A percentile compares a stretch with the other conserved stretches of the same genome.
Conservation (phyloP, 1,284 basidiomycete species). For the Leucoagaricus sp. region DNA sequence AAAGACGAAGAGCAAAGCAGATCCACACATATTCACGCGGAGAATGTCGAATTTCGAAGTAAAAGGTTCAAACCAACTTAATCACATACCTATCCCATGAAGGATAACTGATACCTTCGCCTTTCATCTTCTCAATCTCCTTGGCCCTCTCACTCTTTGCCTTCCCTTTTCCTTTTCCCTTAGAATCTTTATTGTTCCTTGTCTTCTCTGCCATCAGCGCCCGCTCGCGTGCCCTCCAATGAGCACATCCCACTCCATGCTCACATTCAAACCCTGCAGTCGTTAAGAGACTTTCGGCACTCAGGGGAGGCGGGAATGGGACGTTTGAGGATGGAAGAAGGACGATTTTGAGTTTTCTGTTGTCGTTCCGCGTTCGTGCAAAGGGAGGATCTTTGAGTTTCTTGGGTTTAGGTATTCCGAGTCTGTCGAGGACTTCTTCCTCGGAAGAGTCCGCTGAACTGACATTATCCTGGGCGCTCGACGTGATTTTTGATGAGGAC, state of each 20-base stretch:
- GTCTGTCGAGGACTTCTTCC: conserved; percentile 19
- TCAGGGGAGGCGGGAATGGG: conserved; percentile 14
- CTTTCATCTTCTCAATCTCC: conserved; percentile 42
- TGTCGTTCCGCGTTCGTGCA: conserved; percentile 46
- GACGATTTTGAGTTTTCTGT: conserved; percentile 52
- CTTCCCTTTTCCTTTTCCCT: conserved; percentile 25
- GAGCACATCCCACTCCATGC: conserved; percentile 6
- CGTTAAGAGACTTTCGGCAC: conserved; percentile 18
- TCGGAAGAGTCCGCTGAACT: conserved; percentile 15
- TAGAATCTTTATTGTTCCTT: conserved; percentile 2
- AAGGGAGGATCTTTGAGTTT: conserved; percentile 49
- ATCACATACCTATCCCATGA: conserved; percentile 65
- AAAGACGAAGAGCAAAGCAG: neutral
- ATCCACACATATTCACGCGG: too few species aligned
- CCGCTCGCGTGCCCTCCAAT: conserved; percentile 22
- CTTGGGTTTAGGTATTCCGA: conserved; percentile 37
- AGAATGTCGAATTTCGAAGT: neutral
- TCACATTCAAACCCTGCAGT: conserved; percentile 15
- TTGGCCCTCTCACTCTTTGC: conserved; percentile 24
- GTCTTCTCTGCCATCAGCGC: conserved; percentile 18
- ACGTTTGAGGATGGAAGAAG: conserved; percentile 32
- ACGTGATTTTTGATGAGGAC: conserved; percentile 18
- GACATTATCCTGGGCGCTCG: neutral
- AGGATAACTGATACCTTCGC: conserved; percentile 53
- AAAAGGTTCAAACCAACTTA: conserved; percentile 1